Conservation (phyloP, 2,329 filamentous ascomycete species). For the Neocatenulostroma microsporum region DNA sequence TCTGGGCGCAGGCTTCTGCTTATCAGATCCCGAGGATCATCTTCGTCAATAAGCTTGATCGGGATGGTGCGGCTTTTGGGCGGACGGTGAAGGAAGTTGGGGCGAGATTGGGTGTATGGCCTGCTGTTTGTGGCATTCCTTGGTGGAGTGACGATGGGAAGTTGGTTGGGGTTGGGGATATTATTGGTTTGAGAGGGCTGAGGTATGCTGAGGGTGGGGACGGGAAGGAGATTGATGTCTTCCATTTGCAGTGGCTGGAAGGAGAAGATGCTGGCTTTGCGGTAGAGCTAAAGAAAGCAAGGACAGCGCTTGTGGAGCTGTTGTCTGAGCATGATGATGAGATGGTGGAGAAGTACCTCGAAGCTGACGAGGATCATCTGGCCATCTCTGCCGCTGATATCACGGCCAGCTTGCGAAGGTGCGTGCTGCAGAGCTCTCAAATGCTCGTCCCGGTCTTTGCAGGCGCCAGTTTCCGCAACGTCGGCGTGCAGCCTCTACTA, state of each 20-base stretch:
- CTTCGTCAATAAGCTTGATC: conserved; percentile 78
- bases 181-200: conserved; percentile 66
- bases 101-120: conserved; percentile 70
- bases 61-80: conserved; percentile 73
- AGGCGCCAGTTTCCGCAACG: conserved; percentile 86
- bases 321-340: conserved; percentile 82
- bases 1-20: conserved; percentile 83
- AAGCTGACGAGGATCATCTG: conserved; percentile 64
- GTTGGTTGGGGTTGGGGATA: conserved; percentile 78
- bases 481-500: conserved; percentile 85
- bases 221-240: conserved; percentile 48
- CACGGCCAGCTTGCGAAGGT: conserved; percentile 64
- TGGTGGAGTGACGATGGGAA: conserved; percentile 73
- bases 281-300: conserved; percentile 65
- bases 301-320: conserved; percentile 69
- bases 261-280: conserved; percentile 44
- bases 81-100: conserved; percentile 81
- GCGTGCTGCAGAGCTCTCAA: conserved; percentile 60
- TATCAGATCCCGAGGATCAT: conserved; percentile 78
- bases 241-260: conserved; percentile 48
- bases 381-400: conserved; percentile 60
- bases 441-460: conserved; percentile 79
- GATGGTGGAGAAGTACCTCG: conserved; percentile 77
- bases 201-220: conserved; percentile 62
- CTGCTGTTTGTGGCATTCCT: conserved; percentile 86